A percentile compares a stretch with the other conserved stretches of the same genome.
Conservation (phyloP, 2,329 filamentous ascomycete species). For the Didymella exigua region DNA sequence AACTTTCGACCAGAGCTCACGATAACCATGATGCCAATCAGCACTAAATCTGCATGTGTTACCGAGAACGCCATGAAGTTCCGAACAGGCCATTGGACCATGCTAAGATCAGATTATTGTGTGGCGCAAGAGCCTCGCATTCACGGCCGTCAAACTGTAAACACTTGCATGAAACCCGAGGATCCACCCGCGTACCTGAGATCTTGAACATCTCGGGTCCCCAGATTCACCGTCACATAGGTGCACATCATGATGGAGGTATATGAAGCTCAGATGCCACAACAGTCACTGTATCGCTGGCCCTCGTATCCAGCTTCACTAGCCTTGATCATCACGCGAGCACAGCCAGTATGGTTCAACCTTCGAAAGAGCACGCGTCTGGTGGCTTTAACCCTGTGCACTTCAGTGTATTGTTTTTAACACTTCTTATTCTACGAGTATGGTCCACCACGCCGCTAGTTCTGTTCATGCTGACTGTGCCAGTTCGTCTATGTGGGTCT, state of each 20-base stretch:
- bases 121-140: background rate
- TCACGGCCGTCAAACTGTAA: background rate
- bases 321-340: background rate
- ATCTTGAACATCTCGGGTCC: constrained; percentile 6
- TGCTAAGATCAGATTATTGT: constrained; percentile 2
- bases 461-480: background rate
- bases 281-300: background rate
- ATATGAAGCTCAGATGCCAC: constrained; percentile 10
- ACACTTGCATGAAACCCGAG: background rate
- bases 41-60: background rate
- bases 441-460: background rate
- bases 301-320: background rate
- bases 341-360: constrained; percentile 3
- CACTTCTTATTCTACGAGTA: constrained; percentile 10
- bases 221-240: constrained; percentile 10
- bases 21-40: constrained; percentile 1
- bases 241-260: background rate
- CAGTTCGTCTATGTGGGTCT: constrained; percentile 31
- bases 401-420: constrained; percentile 14
- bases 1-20: background rate
- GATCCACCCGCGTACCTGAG: background rate
- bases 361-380: background rate
- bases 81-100: background rate
- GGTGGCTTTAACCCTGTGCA: constrained; percentile 15
- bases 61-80: constrained; percentile 1